Base-by-base conservation (phyloP, 1,284 basidiomycete genomes). In the Cerioporus squamosus region DNA sequence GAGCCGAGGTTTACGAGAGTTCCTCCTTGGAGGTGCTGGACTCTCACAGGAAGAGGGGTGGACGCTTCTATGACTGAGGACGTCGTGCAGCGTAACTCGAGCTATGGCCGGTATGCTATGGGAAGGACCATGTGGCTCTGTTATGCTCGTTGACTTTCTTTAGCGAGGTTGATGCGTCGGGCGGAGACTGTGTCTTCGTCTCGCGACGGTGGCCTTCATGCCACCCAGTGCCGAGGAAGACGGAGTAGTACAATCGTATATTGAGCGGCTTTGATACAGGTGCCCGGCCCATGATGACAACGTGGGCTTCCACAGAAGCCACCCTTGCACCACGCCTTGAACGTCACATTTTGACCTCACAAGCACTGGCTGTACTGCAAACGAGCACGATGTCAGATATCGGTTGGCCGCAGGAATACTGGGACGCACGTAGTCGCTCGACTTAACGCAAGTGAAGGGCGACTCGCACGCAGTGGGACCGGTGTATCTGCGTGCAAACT, bases 301-400 rank as follows among this genome's bases (percentile, higher is more conserved):
- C 42, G 22, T 46, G n/a, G 20, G 24, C 15, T 17, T 24, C 17
- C 20, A 20, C 23, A 7, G n/a, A n/a, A 20, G 22, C 8, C 5
- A 49, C 31, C 22, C 47, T 15, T 33, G 3, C 20, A 7, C 31
- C 10, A 12, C 15, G 14, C 17, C 31, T 7, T n/a, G 18, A 39
- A 39, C 26, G 7, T 9, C 31, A 20, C 12, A 26, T 44, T n/a
- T 22, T 29, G 8, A 38, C 2, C 29, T 33, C 33, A 59, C 55
- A 77, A 50, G 60, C 76, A 77, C 61, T 78, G 76, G 56, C 75
- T 77, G 68, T 78, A 77, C 77, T 77, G 61, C 50, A 48, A 24
- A 24, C 9, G n/a, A 33, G 10, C 4, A 31, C 26, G 15, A n/a
- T n/a, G 42, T 47, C 46, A 60, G 33, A 15, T 14, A 18, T n/a